Base-by-base conservation (phyloP, 768 basidiomycete species). In the Phallus indusiatus region DNA sequence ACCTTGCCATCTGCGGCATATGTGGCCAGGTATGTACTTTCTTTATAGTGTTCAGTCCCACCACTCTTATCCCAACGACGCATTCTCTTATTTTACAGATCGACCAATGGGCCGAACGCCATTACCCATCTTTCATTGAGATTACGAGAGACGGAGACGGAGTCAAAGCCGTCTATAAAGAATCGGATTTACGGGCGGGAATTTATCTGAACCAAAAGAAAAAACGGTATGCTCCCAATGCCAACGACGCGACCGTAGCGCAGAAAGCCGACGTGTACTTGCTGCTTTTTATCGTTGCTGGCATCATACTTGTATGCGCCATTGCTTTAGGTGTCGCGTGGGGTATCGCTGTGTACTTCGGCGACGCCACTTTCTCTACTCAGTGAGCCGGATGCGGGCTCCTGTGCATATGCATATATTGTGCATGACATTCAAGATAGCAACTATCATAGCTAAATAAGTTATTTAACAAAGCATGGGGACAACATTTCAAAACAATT, bases 51-150 rank as follows among this genome's bases (percentile, higher is more conserved):
- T 47, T 50, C 42, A 47, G 36, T 28, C 28, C 7, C n/a, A n/a
- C n/a, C n/a, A 28, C 28, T 28, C 7, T 28, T 7, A 28, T 28
- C 7, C 28, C 2, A 28, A 2, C 7, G 28, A 28, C 18, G 24
- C 56, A 55, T 21, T 6, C 50, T 54, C n/a, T 34, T 33, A 57
- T 34, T n/a, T 18, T 35, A 1, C 64, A 76, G 91, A 90, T 98
- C 69, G 94, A 97, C 66, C 83, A 85, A 72, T 98, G 95, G 95
- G 84, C 76, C 59, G 95, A 97, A 72, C 87, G 85, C 64, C 79
- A 94, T 71, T 98, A 90, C 74, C 95, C 95, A 1, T 90, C 93
- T 2, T 96, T 95, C 76, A 81, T 99, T 47, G 69, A 70, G 5
- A 63, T 80, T 65, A 65, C 48, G 16, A 18, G 64, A 1, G 59